Evolutionary conservation across 805 yeast species (phyloP), one percentile per base, ranked within the genome.

Genomic region (Saccharomyces jurei): DNA sequence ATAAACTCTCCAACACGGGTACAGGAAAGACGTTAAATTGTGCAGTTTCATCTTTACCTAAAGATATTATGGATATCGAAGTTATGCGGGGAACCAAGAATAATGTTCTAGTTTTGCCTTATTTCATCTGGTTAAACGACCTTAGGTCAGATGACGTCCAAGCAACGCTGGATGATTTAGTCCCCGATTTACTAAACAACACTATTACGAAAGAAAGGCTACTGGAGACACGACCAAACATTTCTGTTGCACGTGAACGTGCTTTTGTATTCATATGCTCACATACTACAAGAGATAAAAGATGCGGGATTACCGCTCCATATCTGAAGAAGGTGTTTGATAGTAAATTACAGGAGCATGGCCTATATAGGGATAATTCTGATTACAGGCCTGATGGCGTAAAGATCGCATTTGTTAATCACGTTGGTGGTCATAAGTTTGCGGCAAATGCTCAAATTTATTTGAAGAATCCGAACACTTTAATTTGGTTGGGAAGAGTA

Each of bases 231-330:
- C 66, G 60, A 4, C 58, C 58, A 51, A 58, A 58, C 11, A 67
- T 81, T 2, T 71, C 67, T 31, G 72, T 67, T 47, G 81, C 77
- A 51, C 56, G 50, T 1, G 74, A 71, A 53, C 68, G 68, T 47
- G 68, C 86, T 1, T 80, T 78, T 62, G 75, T 92, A 1, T 78
- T 94, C 50, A 70, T 94, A 51, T 92, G 99, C 64, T 91, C 97
- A 0, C 99, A 92, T 70, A 77, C 78, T 50, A 88, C 95, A 10
- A 83, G 98, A 69, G 99, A 92, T 67, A 91, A 89, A 68, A 76
- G 92, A 57, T 92, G 99, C 71, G 97, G 97, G 50, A 76, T 89
- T 49, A 89, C 97, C 1, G 98, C 98, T 0, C 97, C 97, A 13
- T 79, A 89, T 41, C 79, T 92, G 84, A 86, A 83, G 65, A 84